Conservation (phyloP, 129 eudicot species). For the Daucus carota region DH1_v3.0 NC_030389.2:6796501-6797000, state of each 20-base stretch:
- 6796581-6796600: conserved; percentile 40
- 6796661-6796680: conserved; percentile 2
- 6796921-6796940: background rate
- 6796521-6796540: conserved; percentile 47
- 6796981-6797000: too few species aligned
- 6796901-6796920: background rate
- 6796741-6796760: background rate
- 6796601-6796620: conserved; percentile 28
- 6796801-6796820: background rate
- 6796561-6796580: conserved; percentile 51
- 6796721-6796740: background rate
- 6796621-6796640: conserved; percentile 45
- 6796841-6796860: background rate
- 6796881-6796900: background rate
- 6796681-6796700: background rate
- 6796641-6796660: conserved; percentile 29
- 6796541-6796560: conserved; percentile 49
- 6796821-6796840: background rate
- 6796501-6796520: conserved; percentile 52
- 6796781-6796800: background rate
- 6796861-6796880: too few species aligned
- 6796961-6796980: too few species aligned
- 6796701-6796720: background rate
- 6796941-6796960: background rate
- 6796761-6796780: background rate